Conservation (phyloP, 345 rosid genomes). For the Syzygium grande region DNA sequence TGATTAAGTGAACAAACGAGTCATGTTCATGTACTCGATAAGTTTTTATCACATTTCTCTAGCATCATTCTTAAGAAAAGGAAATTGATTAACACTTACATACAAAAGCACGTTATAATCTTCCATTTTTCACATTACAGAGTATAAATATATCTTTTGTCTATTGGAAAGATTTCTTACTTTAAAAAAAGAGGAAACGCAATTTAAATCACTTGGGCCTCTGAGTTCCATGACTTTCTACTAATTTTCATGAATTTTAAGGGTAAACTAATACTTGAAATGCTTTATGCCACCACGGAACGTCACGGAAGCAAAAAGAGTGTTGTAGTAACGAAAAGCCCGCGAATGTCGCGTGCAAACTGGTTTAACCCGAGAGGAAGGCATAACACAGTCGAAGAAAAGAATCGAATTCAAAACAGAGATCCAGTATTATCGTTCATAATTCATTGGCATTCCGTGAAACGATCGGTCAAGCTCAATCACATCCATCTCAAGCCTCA, state of each 20-base stretch:
- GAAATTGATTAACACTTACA: background rate
- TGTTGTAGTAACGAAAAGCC: background rate
- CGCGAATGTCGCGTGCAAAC: background rate
- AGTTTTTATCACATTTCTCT: background rate
- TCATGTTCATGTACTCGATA: background rate
- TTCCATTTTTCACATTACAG: background rate
- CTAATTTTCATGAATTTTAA: background rate
- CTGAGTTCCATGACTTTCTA: background rate
- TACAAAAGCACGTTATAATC: fast-evolving
- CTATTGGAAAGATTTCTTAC: background rate
- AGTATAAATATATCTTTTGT: background rate
- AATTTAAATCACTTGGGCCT: background rate
- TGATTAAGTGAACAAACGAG: background rate
- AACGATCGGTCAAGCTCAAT: background rate
- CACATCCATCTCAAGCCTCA: background rate
- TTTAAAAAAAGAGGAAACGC: background rate
- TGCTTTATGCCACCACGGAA: background rate
- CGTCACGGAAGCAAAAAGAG: background rate
- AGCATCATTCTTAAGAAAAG: background rate
- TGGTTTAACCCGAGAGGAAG: background rate
- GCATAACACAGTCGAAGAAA: background rate
- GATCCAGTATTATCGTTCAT: background rate
- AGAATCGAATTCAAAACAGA: background rate
- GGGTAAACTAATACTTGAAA: background rate
- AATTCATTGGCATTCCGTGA: background rate